phyloP scores from a whole-genome alignment of 257 asterid species.

The Lycium barbarum region DNA sequence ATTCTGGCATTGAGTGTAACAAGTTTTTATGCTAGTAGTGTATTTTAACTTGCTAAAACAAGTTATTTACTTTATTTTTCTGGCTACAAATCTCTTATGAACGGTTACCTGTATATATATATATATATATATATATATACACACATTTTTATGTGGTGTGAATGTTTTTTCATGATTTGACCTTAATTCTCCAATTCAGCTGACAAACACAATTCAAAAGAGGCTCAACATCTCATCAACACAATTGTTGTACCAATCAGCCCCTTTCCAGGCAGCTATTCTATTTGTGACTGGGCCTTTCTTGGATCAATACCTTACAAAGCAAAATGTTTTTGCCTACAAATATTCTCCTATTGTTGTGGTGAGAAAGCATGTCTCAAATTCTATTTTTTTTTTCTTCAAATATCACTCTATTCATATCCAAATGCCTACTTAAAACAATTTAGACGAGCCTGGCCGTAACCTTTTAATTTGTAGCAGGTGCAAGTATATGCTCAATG shows the following conservation, averaged over 20 bases:
- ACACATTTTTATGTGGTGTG: background rate
- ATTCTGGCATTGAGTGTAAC: no score
- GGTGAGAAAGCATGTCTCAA: conserved; percentile 46
- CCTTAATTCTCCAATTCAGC: conserved; percentile 49
- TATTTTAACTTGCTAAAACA: background rate
- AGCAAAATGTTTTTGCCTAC: conserved; percentile 72
- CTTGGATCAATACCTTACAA: conserved; percentile 74
- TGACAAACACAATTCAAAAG: conserved; percentile 91
- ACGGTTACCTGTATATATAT: no score
- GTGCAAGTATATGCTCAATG: background rate
- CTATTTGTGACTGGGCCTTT: conserved; percentile 76
- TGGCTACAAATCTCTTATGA: background rate
- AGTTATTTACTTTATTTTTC: background rate
- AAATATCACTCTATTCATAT: background rate
- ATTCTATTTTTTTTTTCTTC: background rate
- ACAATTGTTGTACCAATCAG: conserved; percentile 83
- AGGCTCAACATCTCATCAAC: conserved; percentile 84
- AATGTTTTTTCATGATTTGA: background rate
- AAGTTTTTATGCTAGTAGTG: background rate
- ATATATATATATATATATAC: no score
- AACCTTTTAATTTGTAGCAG: background rate
- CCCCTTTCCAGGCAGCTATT: conserved; percentile 90
- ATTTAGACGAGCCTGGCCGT: background rate
- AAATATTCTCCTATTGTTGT: conserved; percentile 68
- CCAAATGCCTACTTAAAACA: background rate